Evolutionary conservation across 805 yeast species (phyloP), one percentile per base, ranked within the genome.

Genomic region (Saturnispora besseyi): DNA sequence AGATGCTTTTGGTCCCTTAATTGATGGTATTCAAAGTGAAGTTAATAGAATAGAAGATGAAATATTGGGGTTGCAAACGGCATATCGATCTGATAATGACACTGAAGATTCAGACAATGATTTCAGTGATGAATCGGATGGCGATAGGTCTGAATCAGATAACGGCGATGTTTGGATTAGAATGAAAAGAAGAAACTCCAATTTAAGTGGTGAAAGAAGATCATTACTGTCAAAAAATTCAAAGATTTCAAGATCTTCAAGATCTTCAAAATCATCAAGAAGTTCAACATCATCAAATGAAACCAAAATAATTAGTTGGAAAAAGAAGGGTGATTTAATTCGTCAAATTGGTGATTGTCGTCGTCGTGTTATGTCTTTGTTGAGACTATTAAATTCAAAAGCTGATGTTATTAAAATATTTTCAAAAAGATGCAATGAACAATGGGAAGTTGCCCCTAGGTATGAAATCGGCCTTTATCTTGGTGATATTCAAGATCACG

Each of bases 381-480:
- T 88, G 54, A 70, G 98, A 48, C 73, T 93, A 44, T 66, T 93
- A 49, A 95, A 96, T 2, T 82, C 88, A 46, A 93, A 93, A 67
- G 98, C 97, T 0, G 99, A 93, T 67, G 99, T 93, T n/a, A 87
- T 93, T 57, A 87, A 87, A 61, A 97, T 96, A 0, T 89, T 93
- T 62, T 84, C 96, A 44, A 93, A 93, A 63, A 72, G 97, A 52
- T 88, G 93, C 62, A 84, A 81, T 55, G 96, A 89, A 57, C 87
- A 76, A 53, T 84, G 86, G 87, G 85, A 79, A 52, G 80, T 77
- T 40, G 84, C 87, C 0, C 88, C 91, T 46, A 75, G 82, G 55
- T 78, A 83, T 11, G 98, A 91, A 61, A 91, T 93, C 59, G 95
- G 93, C 3, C 82, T 93, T 83, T 93, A 91, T 64, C 68, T 93